Base-by-base conservation (phyloP, 768 basidiomycete genomes). In the Clitopilus passeckerianus region DNA sequence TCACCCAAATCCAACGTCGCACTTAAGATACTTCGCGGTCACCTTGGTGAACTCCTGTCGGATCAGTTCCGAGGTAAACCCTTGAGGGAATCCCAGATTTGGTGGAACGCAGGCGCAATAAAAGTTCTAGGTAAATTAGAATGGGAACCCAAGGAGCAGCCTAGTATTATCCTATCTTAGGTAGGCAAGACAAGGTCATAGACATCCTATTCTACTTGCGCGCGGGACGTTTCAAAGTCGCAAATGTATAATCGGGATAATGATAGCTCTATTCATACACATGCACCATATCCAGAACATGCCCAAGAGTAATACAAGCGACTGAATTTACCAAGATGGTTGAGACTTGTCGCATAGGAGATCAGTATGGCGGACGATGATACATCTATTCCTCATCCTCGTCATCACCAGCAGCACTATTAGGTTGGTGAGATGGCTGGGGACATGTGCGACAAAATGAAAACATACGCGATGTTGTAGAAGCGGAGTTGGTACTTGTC, bases 401-500 rank as follows among this genome's bases (percentile, higher is more conserved):
- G 3, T 71, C 71, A n/a, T 69, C 69, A 35, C 65, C 68, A 61
- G 64, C 64, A 30, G 62, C 64, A 35, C 65, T 67, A 37, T 14
- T 14, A 44, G 10, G 20, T 10, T 50, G 20, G 61, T 56, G 30
- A 2, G 6, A 14, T 5, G 30, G 34, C 6, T 16, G 10, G 4
- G 27, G 24, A 16, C 10, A 16, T 9, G 15, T 20, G 9, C 5
- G 14, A 10, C 24, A 55, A 35, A 24, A 53, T 4, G 30, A 54
- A 64, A 22, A 80, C 89, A 61, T 78, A 90, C 90, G 87, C 88
- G 62, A 94, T 90, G 73, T 93, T 94, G 81, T 91, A 95, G 90
- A 95, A 96, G 66, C 89, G 85, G 65, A 99, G 87, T 70, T 95
- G 87, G 78, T 98, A 99, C 67, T 82, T 85, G 72, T 97, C 93